Base-by-base conservation (phyloP, 2,329 filamentous ascomycete species). In the Fusarium virguliforme region DNA sequence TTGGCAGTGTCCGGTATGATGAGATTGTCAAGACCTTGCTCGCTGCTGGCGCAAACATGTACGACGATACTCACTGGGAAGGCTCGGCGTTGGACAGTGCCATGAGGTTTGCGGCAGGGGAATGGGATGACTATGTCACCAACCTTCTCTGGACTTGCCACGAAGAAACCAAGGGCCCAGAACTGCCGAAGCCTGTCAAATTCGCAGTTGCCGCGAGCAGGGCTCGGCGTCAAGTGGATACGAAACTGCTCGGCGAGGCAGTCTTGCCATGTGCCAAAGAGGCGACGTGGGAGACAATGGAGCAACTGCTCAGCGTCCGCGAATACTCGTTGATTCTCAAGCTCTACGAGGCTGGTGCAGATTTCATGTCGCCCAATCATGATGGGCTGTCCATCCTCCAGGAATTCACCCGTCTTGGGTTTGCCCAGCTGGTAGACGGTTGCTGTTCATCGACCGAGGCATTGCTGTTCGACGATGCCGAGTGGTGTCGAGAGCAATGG, bases 181-280 rank as follows among this genome's bases (percentile, higher is more conserved):
- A 56, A 9, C 43, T 60, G 3, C 38, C 62, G 7, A 34, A 53
- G 2, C 40, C 50, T 22, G 28, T 59, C 9, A 34, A 35, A n/a
- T 18, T 55, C 26, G n/a, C 26, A 0, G 56, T 70, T 15, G 38
- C 26, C 6, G 51, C 64, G 54, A 53, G 46, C 24, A 59, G 40
- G 32, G 62, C 71, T 60, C 71, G 64, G n/a, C 66, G 62, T 1
- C 48, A 68, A 9, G 34, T 62, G n/a, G 71, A 72, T 8, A 60
- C 13, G 6, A 12, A 40, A 10, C 9, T 60, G 3, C 46, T 74
- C 7, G 40, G 40, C 1, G 66, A 70, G 3, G 7, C 28, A 18
- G 32, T 57, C 8, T n/a, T 59, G 4, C 28, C 51, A 26, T n/a
- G 37, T 9, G 26, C 56, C 10, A 60, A 60, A 13, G 43, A 62